These are phyloP conservation scores for Curvularia sp. DNA, from an alignment of 2,329 filamentous ascomycete species.

Conservation along the genomic window DNA sequence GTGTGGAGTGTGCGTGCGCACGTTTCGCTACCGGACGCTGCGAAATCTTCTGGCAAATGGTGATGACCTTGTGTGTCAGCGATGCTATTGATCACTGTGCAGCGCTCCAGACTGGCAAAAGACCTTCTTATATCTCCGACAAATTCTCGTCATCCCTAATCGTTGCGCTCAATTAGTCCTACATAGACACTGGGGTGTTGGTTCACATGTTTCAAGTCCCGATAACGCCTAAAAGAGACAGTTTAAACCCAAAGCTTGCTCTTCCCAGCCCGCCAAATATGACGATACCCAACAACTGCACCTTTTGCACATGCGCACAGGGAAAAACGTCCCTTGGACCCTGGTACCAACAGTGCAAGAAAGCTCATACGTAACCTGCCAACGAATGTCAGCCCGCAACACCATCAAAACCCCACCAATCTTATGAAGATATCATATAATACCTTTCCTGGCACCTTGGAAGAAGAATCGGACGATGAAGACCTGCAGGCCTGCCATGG, in stretches of 20 bases:
- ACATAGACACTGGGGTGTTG: conserved; percentile 3
- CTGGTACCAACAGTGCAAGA: neutral
- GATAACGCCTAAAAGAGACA: conserved; percentile 12
- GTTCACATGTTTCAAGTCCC: conserved; percentile 12
- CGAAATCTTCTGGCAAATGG: neutral
- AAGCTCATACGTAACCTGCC: conserved; percentile 35
- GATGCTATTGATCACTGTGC: neutral
- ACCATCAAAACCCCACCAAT: conserved; percentile 4
- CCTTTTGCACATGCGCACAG: neutral
- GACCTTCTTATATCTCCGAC: neutral
- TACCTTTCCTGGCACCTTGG: conserved; percentile 78
- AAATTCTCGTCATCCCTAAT: conserved; percentile 2
- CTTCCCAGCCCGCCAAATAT: neutral
- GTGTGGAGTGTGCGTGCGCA: neutral
- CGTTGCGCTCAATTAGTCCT: conserved; percentile 1
- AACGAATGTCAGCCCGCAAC: conserved; percentile 28
- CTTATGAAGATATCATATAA: conserved; percentile 24
- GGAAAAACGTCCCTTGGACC: neutral
- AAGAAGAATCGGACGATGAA: conserved; percentile 99
- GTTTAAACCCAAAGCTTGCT: conserved; percentile 2
- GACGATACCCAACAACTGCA: neutral
- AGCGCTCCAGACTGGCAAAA: neutral
- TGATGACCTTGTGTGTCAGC: neutral
- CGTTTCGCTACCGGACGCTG: neutral
- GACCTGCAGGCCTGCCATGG: conserved; percentile 95